Conservation (phyloP, 768 basidiomycete species). For the Mycena amicta region DNA sequence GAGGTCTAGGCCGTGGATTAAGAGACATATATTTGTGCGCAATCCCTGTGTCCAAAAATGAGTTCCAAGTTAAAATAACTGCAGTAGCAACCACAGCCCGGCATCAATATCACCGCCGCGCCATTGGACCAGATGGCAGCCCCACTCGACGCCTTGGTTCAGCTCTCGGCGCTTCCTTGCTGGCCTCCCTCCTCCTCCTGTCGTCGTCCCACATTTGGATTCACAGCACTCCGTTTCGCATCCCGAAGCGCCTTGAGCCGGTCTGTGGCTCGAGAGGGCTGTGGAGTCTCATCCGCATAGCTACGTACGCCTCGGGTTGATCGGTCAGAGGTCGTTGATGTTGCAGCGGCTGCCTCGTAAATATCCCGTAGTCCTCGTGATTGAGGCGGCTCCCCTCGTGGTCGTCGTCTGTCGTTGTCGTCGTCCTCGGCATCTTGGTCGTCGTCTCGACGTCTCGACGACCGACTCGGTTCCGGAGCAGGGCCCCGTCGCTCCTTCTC, state of each 20-base stretch:
- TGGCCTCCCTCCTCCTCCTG: conserved; percentile 12
- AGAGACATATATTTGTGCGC: not conserved
- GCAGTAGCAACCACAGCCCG: conserved; percentile 1
- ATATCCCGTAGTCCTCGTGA: conserved; percentile 39
- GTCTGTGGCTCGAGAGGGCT: conserved; percentile 42
- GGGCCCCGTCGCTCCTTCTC: conserved; percentile 51
- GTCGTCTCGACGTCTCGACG: conserved; percentile 16
- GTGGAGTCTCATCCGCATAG: conserved; percentile 22
- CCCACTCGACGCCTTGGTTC: conserved; percentile 31
- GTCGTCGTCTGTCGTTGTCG: not conserved
- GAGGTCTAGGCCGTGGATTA: not conserved
- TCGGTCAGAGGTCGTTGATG: conserved; percentile 12
- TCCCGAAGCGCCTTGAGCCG: conserved; percentile 55
- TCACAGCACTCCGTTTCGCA: conserved; percentile 41
- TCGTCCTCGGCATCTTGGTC: conserved; percentile 10
- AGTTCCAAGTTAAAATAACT: not conserved
- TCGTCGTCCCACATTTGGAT: conserved; percentile 5
- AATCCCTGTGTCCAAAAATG: not conserved
- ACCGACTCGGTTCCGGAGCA: conserved; percentile 21
- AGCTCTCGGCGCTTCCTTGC: conserved; percentile 7
- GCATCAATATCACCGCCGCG: conserved; percentile 23
- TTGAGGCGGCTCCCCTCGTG: conserved; percentile 21
- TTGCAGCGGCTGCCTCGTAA: conserved; percentile 36
- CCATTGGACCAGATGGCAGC: conserved; percentile 36
- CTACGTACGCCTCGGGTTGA: conserved; percentile 18